Evolutionary conservation across 768 basidiomycete species (phyloP), one percentile per base, ranked within the genome.

Genomic region (Podaxis rugospora): DNA sequence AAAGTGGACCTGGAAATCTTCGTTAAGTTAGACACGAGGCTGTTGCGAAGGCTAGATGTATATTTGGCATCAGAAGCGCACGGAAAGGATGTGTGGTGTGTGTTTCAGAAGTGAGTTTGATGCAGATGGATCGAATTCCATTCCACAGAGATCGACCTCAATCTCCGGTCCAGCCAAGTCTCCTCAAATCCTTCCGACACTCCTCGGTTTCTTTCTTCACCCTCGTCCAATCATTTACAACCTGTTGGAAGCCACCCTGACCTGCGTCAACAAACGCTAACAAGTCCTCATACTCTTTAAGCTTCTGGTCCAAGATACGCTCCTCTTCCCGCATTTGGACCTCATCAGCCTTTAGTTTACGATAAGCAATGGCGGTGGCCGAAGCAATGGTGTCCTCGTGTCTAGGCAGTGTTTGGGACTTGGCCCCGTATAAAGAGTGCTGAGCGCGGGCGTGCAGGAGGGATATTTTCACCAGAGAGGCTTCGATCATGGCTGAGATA

Each of bases 161-260:
- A 66, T 78, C 75, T 13, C 77, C 80, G 7, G 78, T 80, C 80
- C 80, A 83, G 2, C 81, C 82, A 18, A 83, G 70, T 42, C 82
- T 72, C 57, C 78, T 70, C 57, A 85, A 69, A 64, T 85, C 82
- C 55, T 68, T 71, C 62, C 72, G 66, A 62, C 83, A 81, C 66
- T 83, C 82, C 37, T 83, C 81, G 16, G 72, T 78, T 64, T 81
- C 82, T 61, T 71, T 72, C 66, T 78, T 75, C 10, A 83, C 76
- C 44, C 74, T 70, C 5, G 78, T 71, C 76, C 78, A 81, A 61
- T 83, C 83, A 49, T 76, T 72, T 9, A 82, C 74, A 16, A 83
- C 68, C 66, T 83, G 81, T 51, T 66, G 69, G 62, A 79, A 83
- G 39, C 79, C 78, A 3, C 71, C 71, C 10, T 66, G 63, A 7